phyloP scores from a whole-genome alignment of 2,329 filamentous ascomycete genomes.

The Penicillium sp. region DNA sequence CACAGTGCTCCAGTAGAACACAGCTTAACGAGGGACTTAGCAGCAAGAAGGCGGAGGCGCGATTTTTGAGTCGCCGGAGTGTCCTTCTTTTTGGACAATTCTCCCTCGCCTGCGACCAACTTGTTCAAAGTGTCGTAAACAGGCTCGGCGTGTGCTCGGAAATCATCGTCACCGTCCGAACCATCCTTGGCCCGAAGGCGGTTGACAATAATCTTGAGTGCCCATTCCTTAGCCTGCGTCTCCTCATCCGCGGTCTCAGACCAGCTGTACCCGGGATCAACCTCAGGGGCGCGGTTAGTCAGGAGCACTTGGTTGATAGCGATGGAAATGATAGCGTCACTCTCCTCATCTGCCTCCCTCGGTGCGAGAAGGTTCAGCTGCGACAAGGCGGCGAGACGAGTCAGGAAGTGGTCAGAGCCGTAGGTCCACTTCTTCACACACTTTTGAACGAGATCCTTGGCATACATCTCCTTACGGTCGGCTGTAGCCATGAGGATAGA shows the following conservation, averaged over 20 bases:
- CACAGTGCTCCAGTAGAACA: slow-evolving; percentile 72
- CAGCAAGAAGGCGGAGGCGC: slow-evolving; percentile 79
- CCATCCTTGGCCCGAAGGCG: slow-evolving; percentile 70
- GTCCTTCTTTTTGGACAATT: slow-evolving; percentile 73
- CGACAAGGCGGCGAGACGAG: slow-evolving; percentile 55
- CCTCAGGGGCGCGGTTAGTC: slow-evolving; percentile 62
- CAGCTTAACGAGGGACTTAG: slow-evolving; percentile 80
- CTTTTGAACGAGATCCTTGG: slow-evolving; percentile 78
- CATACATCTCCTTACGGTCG: slow-evolving; percentile 80
- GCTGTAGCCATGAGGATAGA: slow-evolving; percentile 81
- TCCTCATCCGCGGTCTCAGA: slow-evolving; percentile 76
- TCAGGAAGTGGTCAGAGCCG: slow-evolving; percentile 73
- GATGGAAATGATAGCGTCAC: slow-evolving; percentile 78
- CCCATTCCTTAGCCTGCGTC: slow-evolving; percentile 78
- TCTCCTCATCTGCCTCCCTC: slow-evolving; percentile 70
- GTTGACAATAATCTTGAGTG: slow-evolving; percentile 85
- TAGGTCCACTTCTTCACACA: slow-evolving; percentile 75
- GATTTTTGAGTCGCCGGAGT: slow-evolving; percentile 79
- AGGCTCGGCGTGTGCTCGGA: slow-evolving; percentile 60
- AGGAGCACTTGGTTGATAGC: slow-evolving; percentile 75
- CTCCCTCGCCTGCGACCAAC: slow-evolving; percentile 74
- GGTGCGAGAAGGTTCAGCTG: slow-evolving; percentile 76
- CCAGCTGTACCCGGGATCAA: slow-evolving; percentile 66
- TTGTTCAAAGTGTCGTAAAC: slow-evolving; percentile 80
- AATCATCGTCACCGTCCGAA: slow-evolving; percentile 45